These are phyloP conservation scores for Leishmania braziliensis DNA, from an alignment of 208 protist species.

Conservation along the genomic window DNA sequence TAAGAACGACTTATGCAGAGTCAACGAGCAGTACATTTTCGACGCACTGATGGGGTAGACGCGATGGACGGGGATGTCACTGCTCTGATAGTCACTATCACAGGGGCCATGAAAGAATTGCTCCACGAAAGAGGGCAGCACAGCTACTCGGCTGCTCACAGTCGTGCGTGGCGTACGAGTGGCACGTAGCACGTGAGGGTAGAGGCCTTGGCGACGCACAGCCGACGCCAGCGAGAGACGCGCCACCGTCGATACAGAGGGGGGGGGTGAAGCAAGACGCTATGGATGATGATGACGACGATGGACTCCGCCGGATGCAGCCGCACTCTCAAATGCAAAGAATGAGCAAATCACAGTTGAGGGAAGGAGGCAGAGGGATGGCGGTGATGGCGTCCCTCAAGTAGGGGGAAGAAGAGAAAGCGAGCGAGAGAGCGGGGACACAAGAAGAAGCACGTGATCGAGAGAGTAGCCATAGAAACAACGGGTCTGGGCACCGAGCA, in stretches of 20 bases:
- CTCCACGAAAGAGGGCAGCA: neutral
- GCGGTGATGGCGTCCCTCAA: neutral
- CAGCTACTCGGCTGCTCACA: neutral
- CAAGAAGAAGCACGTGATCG: neutral
- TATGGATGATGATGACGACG: neutral
- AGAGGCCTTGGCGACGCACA: neutral
- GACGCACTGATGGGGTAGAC: neutral
- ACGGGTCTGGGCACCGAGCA: neutral
- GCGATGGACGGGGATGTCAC: neutral
- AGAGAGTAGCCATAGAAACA: neutral
- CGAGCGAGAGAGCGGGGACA: neutral
- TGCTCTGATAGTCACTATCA: neutral
- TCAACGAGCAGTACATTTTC: neutral
- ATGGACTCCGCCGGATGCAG: neutral
- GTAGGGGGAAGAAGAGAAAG: neutral
- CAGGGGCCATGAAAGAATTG: neutral
- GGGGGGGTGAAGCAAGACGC: neutral
- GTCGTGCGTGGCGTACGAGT: neutral
- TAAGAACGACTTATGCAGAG: neutral
- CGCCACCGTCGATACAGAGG: neutral
- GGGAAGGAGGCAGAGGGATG: neutral
- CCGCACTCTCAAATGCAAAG: neutral
- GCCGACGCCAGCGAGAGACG: neutral
- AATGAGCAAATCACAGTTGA: neutral
- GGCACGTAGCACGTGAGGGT: neutral